Conservation (phyloP, 2,329 filamentous ascomycete genomes). For the Pseudogymnoascus sp. region DNA sequence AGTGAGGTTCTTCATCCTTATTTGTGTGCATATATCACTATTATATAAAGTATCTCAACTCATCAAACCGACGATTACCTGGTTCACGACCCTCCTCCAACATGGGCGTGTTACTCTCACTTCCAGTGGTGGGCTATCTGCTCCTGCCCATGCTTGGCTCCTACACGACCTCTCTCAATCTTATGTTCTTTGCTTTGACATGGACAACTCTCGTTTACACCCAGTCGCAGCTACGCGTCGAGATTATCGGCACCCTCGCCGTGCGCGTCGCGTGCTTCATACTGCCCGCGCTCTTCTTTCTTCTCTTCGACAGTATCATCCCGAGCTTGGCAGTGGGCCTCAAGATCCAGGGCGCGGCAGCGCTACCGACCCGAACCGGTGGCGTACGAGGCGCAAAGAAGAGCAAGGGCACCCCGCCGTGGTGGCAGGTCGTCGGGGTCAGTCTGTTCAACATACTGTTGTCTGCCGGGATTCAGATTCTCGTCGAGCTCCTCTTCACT, state of each 20-base stretch:
- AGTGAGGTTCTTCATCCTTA: background rate
- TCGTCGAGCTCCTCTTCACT: constrained; percentile 47
- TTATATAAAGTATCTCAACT: background rate
- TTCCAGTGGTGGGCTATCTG: constrained; percentile 64
- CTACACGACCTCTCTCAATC: constrained; percentile 71
- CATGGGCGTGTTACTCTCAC: constrained; percentile 62
- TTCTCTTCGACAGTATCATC: constrained; percentile 62
- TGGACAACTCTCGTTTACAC: constrained; percentile 79
- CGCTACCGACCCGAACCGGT: constrained; percentile 41
- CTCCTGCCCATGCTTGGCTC: constrained; percentile 54
- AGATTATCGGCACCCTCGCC: constrained; percentile 62
- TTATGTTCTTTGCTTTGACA: constrained; percentile 84
- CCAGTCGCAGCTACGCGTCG: constrained; percentile 66
- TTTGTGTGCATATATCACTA: background rate
- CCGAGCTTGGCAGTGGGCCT: constrained; percentile 61
- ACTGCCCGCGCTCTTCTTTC: constrained; percentile 62
- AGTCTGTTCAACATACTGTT: constrained; percentile 49
- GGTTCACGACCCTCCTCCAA: background rate
- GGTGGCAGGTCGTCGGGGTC: constrained; percentile 43
- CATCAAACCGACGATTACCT: background rate
- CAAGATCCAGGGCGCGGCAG: constrained; percentile 55
- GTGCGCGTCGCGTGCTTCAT: constrained; percentile 65
- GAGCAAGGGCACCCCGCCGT: constrained; percentile 35
- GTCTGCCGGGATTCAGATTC: constrained; percentile 45
- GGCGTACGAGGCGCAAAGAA: constrained; percentile 26